Conservation (phyloP, 2,329 filamentous ascomycete genomes). For the Cadophora sp. region DNA sequence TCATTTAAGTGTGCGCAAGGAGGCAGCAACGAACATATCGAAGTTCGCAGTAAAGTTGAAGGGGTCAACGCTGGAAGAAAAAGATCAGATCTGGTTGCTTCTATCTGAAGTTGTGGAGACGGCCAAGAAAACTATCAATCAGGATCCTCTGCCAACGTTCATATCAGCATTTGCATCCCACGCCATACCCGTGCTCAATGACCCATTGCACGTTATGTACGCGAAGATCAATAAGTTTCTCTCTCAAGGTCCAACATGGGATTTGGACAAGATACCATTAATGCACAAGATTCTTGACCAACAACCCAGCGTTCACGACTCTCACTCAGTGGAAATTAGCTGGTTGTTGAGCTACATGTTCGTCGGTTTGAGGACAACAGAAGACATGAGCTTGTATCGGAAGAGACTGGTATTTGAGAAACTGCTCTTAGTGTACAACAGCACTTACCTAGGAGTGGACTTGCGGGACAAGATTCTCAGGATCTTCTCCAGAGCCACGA, state of each 20-base stretch:
- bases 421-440: slow-evolving; percentile 71
- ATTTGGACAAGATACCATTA: slow-evolving; percentile 74
- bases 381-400: slow-evolving; percentile 67
- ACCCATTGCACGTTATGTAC: slow-evolving; percentile 84
- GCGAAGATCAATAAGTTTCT: slow-evolving; percentile 86
- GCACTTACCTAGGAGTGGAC: slow-evolving; percentile 62
- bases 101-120: slow-evolving; percentile 84
- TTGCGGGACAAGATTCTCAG: slow-evolving; percentile 63
- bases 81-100: slow-evolving; percentile 79
- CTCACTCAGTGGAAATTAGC: slow-evolving; percentile 72
- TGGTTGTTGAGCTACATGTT: slow-evolving; percentile 79
- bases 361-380: slow-evolving; percentile 65
- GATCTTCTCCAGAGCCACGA: slow-evolving; percentile 71
- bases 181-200: slow-evolving; percentile 71
- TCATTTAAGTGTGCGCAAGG: slow-evolving; percentile 77
- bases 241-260: slow-evolving; percentile 79
- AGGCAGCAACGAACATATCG: slow-evolving; percentile 73
- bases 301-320: slow-evolving; percentile 74
- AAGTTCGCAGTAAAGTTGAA: slow-evolving; percentile 69
- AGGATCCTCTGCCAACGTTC: slow-evolving; percentile 71
- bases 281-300: slow-evolving; percentile 66
- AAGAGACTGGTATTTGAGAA: slow-evolving; percentile 75
- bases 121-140: slow-evolving; percentile 59
- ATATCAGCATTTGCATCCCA: slow-evolving; percentile 78
- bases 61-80: slow-evolving; percentile 76